phyloP scores from a whole-genome alignment of 78 protist species.

The Emiliania huxleyi region DNA sequence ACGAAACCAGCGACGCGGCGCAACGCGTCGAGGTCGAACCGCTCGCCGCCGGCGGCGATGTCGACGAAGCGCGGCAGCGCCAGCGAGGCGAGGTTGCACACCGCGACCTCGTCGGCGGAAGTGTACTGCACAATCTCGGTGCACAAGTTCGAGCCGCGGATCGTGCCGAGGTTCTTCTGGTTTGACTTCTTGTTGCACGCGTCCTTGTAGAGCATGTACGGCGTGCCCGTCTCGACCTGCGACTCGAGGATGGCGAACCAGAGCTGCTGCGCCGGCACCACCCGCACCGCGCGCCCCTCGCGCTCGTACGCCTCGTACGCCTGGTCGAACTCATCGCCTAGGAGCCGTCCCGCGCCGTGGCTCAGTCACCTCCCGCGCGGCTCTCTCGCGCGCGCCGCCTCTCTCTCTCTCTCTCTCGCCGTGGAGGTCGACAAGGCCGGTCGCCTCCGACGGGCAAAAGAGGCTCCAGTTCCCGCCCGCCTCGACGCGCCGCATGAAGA shows the following conservation, averaged over 20 bases:
- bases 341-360: too few relatives aligned
- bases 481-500: conserved; percentile 96
- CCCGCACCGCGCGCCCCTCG: conserved; percentile 70
- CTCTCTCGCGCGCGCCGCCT: too few relatives aligned
- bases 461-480: conserved; percentile 87
- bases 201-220: conserved; percentile 97
- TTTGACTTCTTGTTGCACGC: conserved; percentile 92
- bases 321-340: conserved; percentile 85
- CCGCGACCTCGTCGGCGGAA: conserved; percentile 92
- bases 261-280: conserved; percentile 88
- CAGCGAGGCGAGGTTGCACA: conserved; percentile 97
- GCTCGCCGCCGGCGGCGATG: conserved; percentile 73
- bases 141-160: conserved; percentile 92
- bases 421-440: conserved; percentile 83
- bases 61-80: conserved; percentile 88
- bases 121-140: conserved; percentile 97
- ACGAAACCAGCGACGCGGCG: conserved; percentile 46
- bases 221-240: conserved; percentile 98
- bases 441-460: conserved; percentile 92
- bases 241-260: conserved; percentile 95
- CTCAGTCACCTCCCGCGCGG: not conserved
- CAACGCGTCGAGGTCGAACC: conserved; percentile 83
- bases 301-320: conserved; percentile 85
- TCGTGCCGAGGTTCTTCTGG: conserved; percentile 95
- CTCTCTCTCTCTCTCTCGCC: too few relatives aligned